Evolutionary conservation across 1,139 yeast species (phyloP).

Genomic region (Torulaspora globosa): DNA sequence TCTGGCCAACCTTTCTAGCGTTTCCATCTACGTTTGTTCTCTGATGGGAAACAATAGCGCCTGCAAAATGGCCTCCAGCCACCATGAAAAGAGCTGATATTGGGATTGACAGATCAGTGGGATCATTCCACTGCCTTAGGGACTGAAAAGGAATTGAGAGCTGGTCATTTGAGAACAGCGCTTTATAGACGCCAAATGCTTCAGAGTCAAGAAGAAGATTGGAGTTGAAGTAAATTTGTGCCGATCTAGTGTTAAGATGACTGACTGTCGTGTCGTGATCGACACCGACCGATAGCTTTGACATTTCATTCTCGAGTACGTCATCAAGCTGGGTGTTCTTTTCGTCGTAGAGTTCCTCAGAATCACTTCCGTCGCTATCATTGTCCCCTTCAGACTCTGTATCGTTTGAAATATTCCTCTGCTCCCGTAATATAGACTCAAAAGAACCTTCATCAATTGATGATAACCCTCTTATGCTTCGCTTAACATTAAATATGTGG

Average conservation of each 20-base stretch:
- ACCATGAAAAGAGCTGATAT: constrained; percentile 80
- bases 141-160: constrained; percentile 38
- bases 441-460: constrained; percentile 57
- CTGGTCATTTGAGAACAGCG: constrained; percentile 49
- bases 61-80: constrained; percentile 98
- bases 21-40: constrained; percentile 52
- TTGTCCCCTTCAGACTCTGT: constrained; percentile 6
- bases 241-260: constrained; percentile 60
- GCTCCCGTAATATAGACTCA: constrained; percentile 50
- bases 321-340: constrained; percentile 9
- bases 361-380: constrained; percentile 10
- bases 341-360: constrained; percentile 11
- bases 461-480: constrained; percentile 46
- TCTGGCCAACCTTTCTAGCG: constrained; percentile 41
- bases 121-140: constrained; percentile 29
- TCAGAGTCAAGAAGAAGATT: constrained; percentile 43
- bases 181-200: constrained; percentile 67
- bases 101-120: constrained; percentile 26
- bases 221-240: constrained; percentile 55
- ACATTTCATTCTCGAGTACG: constrained; percentile 16
- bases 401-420: constrained; percentile 37
- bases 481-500: constrained; percentile 57
- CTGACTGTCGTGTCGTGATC: constrained; percentile 38
- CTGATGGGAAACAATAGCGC: constrained; percentile 78
- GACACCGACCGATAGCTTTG: constrained; percentile 16